A percentile compares a stretch with the other conserved stretches of the same genome.
Evolutionary conservation across 2,329 filamentous ascomycete genomes (phyloP).

Genomic region (Keithomyces neogunnii): DNA sequence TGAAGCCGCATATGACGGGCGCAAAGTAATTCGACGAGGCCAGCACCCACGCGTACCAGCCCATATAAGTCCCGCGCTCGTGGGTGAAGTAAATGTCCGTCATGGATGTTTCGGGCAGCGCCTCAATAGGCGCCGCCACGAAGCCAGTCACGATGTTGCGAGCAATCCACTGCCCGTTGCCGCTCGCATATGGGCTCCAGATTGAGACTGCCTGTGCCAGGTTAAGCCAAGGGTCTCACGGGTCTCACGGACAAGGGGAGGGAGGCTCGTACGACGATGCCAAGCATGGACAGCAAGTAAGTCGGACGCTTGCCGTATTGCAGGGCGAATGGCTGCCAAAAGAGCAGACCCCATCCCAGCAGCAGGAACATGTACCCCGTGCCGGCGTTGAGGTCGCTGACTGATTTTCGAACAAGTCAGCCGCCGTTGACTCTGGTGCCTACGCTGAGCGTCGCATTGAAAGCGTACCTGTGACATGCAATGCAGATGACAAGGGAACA

Average conservation of each 20-base stretch:
- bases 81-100: constrained; percentile 34
- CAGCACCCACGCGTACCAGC: constrained; percentile 30
- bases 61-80: constrained; percentile 34
- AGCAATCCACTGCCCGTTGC: constrained; percentile 35
- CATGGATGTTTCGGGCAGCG: constrained; percentile 35
- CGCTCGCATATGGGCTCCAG: constrained; percentile 26
- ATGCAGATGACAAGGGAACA: constrained; percentile 24
- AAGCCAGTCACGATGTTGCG: constrained; percentile 35
- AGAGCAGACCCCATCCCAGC: constrained; percentile 34
- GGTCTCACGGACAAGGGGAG: background rate
- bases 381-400: constrained; percentile 28
- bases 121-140: constrained; percentile 36
- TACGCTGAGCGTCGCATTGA: background rate
- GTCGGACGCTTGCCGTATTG: constrained; percentile 34
- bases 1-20: constrained; percentile 35
- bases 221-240: background rate
- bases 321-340: constrained; percentile 39
- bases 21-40: constrained; percentile 33
- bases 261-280: constrained; percentile 8
- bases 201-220: constrained; percentile 7
- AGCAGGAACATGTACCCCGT: constrained; percentile 35
- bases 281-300: constrained; percentile 28
- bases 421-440: background rate
- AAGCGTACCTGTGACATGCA: constrained; percentile 17
- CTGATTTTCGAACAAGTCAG: background rate